Evolutionary conservation across 1,284 basidiomycete species (phyloP), one percentile per base, ranked within the genome.

Genomic region (Pyrrhoderma noxium): DNA sequence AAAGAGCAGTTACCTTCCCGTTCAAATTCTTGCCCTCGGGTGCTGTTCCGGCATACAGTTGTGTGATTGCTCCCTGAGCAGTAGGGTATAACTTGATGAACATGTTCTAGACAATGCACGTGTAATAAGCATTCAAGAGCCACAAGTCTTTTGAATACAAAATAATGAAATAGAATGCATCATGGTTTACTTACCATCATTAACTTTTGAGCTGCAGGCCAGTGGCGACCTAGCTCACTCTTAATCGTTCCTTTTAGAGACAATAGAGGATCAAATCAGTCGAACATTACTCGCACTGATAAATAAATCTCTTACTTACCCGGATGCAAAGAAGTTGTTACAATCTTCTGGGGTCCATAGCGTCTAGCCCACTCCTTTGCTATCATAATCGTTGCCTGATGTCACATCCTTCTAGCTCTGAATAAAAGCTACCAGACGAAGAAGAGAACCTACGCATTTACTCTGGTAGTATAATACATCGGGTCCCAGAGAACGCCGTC

Each of bases 391-490:
- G 65, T 65, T 1, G 62, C 66, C 61, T 61, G 21, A 23, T 22
- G 23, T 16, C 21, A 16, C 16, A 38, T 18, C 5, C 36, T 16
- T 37, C 23, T 22, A 40, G n/a, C 38, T 40, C 38, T 40, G 21
- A 40, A 40, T 40, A 14, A 40, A 45, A 21, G 27, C 14, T 19
- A 36, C n/a, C 34, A 34, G 8, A 25, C 38, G 25, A 50, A 38
- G 18, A 31, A 31, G 27, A 31, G 27, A 5, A 39, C 42, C 25
- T 11, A 57, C 70, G 59, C 66, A 65, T 60, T 73, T 72, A 52
- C 60, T 62, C 57, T 69, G 66, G 22, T 61, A 62, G 54, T 73
- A 72, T 27, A 68, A 62, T 0, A 48, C 27, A 58, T 60, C 61
- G 31, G 54, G 53, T 21, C 47, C 47, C 2, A 62, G 45, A 34